Evolutionary conservation across 371 early-diverging fungal genomes (phyloP), one percentile per base, ranked within the genome.

Genomic region (Mucor circinelloides): DNA sequence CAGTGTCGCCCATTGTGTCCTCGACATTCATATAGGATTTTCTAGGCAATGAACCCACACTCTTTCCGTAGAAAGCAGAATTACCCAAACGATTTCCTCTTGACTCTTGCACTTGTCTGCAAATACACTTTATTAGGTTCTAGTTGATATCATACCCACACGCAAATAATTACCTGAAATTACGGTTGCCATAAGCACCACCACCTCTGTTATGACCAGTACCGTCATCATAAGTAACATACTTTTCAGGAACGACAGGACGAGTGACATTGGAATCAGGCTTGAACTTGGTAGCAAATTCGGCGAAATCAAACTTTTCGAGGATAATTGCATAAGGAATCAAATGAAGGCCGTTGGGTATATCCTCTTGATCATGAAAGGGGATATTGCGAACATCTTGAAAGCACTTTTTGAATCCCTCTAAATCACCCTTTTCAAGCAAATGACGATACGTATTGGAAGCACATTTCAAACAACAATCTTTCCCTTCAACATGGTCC

Each of bases 81-180:
- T 87, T 78, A 28, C 90, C 90, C 58, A 85, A 79, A 6, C 88
- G 73, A 50, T 89, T 89, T 42, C 90, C 90, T 69, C 90, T 85
- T 2, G 88, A 84, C 44, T 86, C 85, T 64, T 87, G 84, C 2
- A 89, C 89, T 48, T 73, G 60, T 66, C 83, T 85, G 63, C 3
- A 52, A 30, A 15, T 19, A 15, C 17, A 6, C n/a, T 1, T 9
- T 46, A 46, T 46, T 2, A 46, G 46, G 1, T 19, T 19, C 9
- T 21, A 8, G 7, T 9, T n/a, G 3, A 0, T 19, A 46, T 46
- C 42, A n/a, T 17, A n/a, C 19, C 8, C 48, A 48, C 12, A 23
- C 21, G 0, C 3, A 0, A 1, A 15, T 17, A 17, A 8, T 10
- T 74, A 63, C 77, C 75, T 38, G 76, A 72, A 66, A 15, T 54